Conservation (phyloP, 208 protist genomes). For the Leishmania guyanensis region DNA sequence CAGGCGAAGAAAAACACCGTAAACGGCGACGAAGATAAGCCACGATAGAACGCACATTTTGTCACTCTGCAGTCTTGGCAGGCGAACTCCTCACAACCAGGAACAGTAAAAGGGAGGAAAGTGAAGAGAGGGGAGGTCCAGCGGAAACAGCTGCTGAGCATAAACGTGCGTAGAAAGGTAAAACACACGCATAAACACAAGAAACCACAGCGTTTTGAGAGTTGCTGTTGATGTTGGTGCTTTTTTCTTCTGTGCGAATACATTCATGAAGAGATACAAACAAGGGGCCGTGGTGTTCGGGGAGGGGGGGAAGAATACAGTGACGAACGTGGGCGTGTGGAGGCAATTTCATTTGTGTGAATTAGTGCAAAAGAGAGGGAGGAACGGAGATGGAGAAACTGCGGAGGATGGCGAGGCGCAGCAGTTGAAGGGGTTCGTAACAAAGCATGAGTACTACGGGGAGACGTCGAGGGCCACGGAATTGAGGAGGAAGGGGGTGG, state of each 20-base stretch:
- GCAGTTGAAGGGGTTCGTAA: background rate
- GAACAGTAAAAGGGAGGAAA: background rate
- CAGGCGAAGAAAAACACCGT: slow-evolving; percentile 49
- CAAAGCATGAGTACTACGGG: background rate
- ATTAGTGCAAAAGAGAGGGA: background rate
- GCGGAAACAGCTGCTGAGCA: background rate
- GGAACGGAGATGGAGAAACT: background rate
- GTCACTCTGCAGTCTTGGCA: background rate
- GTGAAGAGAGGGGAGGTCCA: background rate
- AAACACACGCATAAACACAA: background rate
- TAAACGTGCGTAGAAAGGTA: background rate
- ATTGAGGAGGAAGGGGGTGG: background rate
- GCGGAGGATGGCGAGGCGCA: background rate
- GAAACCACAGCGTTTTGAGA: too few species aligned
- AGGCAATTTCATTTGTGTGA: background rate
- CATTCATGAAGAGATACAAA: background rate
- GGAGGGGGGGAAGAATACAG: background rate
- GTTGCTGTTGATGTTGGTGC: background rate
- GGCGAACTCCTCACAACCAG: background rate
- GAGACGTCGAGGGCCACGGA: background rate
- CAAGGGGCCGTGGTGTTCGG: background rate
- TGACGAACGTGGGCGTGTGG: background rate
- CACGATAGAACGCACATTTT: slow-evolving; percentile 1
- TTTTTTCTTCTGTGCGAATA: background rate
- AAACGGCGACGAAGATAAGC: slow-evolving; percentile 32